Base-by-base conservation (phyloP, 1,284 basidiomycete genomes). In the Lentinula novae-zelandiae region DNA sequence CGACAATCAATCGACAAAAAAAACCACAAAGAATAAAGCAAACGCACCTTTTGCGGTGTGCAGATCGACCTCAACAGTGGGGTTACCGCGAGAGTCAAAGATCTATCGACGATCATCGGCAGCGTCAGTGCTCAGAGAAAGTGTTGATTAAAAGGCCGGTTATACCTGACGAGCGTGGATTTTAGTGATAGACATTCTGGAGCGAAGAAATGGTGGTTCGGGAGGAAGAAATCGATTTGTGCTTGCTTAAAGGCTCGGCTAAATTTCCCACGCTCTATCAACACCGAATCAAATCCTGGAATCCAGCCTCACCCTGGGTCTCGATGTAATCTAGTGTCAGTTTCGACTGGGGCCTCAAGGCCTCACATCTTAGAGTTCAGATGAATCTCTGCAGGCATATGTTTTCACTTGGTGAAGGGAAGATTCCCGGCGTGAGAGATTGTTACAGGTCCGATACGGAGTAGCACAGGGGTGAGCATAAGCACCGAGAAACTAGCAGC, bases 11-110 rank as follows among this genome's bases (percentile, higher is more conserved):
- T 65, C 59, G 31, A 57, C 17, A 13, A 5, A 17, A 56, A 36
- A 3, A 46, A 42, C 22, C 4, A 54, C 22, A 44, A 44, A 5
- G 1, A 49, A 59, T 52, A 49, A 59, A 40, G 50, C 48, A 22
- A 53, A 34, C 34, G 46, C n/a, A 71, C 92, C 92, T 81, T 94
- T 94, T 51, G 73, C 86, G 66, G 95, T 97, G 83, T 82, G 75
- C 71, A 98, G 79, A 76, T 97, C 96, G 73, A 97, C 95, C 81
- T 96, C 93, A 76, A 97, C 93, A 71, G 94, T 95, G 69, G 94
- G 93, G 84, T 96, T 95, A 68, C 94, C 94, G 73, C 94, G 92
- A 73, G 94, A 96, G 84, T 96, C 94, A 75, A 96, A 96, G 86
- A 96, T 96, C 92, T 96, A 71, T n/a, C 61, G 52, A 63, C 61